Conservation (phyloP, 371 early-diverging fungal species). For the Rhizopus arrhizus region DNA sequence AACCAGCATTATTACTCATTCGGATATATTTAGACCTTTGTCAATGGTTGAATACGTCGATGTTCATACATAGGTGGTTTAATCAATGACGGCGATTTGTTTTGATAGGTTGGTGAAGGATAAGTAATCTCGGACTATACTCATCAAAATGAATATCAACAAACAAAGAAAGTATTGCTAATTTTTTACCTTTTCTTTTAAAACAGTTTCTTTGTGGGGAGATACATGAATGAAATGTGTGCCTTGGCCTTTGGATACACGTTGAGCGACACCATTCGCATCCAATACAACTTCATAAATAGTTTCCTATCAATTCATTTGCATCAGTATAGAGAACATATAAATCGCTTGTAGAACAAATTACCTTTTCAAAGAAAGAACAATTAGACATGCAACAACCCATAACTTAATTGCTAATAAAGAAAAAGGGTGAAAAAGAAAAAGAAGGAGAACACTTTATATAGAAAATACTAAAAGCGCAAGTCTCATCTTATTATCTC, state of each 20-base stretch:
- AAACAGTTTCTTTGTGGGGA: conserved; percentile 37
- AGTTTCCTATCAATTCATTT: conserved; percentile 33
- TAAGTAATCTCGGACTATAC: conserved; percentile 19
- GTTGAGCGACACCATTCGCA: conserved; percentile 46
- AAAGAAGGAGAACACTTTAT: conserved; percentile 3
- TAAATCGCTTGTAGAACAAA: not conserved
- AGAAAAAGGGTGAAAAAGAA: conserved; percentile 5
- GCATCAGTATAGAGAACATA: not conserved
- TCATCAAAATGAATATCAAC: not conserved
- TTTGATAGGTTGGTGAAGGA: conserved; percentile 14
- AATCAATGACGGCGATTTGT: conserved; percentile 18
- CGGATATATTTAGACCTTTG: no score
- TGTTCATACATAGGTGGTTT: conserved; percentile 18
- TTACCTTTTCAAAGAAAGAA: conserved; percentile 33
- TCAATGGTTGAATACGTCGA: conserved; percentile 20
- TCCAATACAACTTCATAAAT: conserved; percentile 52
- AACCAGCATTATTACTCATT: no score
- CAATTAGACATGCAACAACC: conserved; percentile 44
- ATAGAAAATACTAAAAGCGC: conserved; percentile 1
- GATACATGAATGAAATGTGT: conserved; percentile 51
- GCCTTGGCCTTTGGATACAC: conserved; percentile 49
- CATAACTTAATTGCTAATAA: conserved; percentile 15
- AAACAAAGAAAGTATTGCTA: not conserved
- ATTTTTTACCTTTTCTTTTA: conserved; percentile 38
- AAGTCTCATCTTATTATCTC: conserved; percentile 1